A percentile compares a stretch with the other conserved stretches of the same genome.
These are phyloP conservation scores for Colletotrichum filicis DNA, from an alignment of 2,329 filamentous ascomycete species.

Conservation along the genomic window DNA sequence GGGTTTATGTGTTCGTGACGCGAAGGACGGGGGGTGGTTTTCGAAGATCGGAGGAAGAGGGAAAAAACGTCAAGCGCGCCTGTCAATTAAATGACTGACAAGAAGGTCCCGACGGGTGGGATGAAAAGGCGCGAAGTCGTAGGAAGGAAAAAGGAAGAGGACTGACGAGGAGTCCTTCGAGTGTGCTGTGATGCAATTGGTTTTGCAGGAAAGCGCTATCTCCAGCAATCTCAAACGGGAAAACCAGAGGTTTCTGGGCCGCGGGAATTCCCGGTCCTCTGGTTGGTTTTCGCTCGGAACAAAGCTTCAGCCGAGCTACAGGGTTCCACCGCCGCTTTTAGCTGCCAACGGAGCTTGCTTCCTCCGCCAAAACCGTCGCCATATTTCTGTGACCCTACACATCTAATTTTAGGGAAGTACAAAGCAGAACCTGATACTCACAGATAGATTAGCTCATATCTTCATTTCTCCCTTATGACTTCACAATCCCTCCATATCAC, in stretches of 20 bases:
- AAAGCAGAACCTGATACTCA: too few relatives aligned
- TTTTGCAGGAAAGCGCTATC: slow-evolving; percentile 32
- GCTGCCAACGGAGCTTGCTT: background rate
- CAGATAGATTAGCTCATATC: too few relatives aligned
- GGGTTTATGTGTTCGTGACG: slow-evolving; percentile 17
- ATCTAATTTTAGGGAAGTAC: too few relatives aligned
- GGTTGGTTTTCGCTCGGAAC: slow-evolving; percentile 28
- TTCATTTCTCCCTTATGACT: background rate
- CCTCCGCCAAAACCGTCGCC: background rate
- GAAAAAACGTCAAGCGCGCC: slow-evolving; percentile 8
- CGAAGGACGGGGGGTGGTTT: background rate
- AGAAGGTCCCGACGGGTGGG: slow-evolving; percentile 14
- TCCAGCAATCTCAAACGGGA: slow-evolving; percentile 30
- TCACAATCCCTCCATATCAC: background rate
- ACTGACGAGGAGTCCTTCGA: slow-evolving; percentile 11
- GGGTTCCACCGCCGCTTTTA: slow-evolving; percentile 5
- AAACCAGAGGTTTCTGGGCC: slow-evolving; percentile 33
- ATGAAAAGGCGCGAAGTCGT: slow-evolving; percentile 7
- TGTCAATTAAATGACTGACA: slow-evolving; percentile 20
- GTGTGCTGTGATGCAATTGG: slow-evolving; percentile 35
- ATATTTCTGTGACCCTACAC: background rate
- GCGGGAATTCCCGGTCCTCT: slow-evolving; percentile 35
- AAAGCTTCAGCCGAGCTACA: slow-evolving; percentile 31
- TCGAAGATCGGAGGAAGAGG: background rate
- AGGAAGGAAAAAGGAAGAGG: slow-evolving; percentile 33